Conservation (phyloP, 2,329 filamentous ascomycete genomes). For the Ceratocystis eucalypticola region DNA sequence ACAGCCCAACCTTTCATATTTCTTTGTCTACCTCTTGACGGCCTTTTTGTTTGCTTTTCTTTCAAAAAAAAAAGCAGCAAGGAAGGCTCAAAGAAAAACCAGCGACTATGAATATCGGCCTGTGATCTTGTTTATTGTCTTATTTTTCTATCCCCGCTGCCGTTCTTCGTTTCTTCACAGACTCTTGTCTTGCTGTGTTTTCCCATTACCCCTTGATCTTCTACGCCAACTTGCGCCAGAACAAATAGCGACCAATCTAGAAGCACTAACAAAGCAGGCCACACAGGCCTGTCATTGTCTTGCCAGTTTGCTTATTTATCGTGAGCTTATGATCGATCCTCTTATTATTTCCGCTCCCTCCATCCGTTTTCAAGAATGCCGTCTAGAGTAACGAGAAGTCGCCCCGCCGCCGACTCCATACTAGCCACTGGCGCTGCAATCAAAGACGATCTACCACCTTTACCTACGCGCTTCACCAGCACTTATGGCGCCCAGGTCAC, state of each 20-base stretch:
- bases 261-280: background rate
- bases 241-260: background rate
- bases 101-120: background rate
- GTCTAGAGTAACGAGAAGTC: constrained; percentile 6
- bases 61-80: background rate
- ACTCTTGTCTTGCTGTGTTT: background rate
- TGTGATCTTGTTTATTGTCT: background rate
- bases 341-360: background rate
- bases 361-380: constrained; percentile 9
- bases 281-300: background rate
- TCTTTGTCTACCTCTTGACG: background rate
- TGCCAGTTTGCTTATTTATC: background rate
- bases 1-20: background rate
- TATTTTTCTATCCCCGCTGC: background rate
- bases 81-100: background rate
- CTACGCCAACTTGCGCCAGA: background rate
- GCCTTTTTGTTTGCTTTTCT: background rate
- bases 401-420: constrained; percentile 7
- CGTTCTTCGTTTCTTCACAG: background rate
- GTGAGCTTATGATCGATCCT: background rate
- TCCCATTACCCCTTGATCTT: background rate
- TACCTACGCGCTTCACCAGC: constrained; percentile 21
- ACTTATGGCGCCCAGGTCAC: constrained; percentile 22
- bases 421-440: constrained; percentile 20
- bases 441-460: constrained; percentile 20